Evolutionary conservation across 208 protist genomes (phyloP).

Genomic region (Crithidia expoeki): DNA sequence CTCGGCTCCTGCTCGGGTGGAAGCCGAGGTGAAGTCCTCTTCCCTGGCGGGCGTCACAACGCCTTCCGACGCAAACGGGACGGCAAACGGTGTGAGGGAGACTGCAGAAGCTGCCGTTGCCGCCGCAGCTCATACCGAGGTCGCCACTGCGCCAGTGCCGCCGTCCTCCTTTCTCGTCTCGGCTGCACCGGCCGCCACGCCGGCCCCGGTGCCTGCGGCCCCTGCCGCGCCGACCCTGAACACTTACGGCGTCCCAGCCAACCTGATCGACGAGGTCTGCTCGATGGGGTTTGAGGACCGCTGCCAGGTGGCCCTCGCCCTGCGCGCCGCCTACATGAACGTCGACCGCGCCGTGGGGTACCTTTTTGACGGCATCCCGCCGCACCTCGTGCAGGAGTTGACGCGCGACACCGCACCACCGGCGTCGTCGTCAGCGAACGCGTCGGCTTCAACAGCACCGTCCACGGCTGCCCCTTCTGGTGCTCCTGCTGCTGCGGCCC

Average conservation of each 20-base stretch:
- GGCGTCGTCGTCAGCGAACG: not conserved
- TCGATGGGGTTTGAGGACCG: slow-evolving; percentile 91
- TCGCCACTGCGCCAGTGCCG: slow-evolving; percentile 1
- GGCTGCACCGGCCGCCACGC: slow-evolving; percentile 14
- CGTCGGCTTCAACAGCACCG: slow-evolving; percentile 4
- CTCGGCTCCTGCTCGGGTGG: slow-evolving; percentile 1
- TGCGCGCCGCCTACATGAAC: slow-evolving; percentile 88
- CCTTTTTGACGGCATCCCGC: slow-evolving; percentile 82
- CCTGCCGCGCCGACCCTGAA: slow-evolving; percentile 15
- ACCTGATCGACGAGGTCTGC: slow-evolving; percentile 78
- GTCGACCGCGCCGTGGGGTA: slow-evolving; percentile 88
- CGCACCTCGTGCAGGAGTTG: slow-evolving; percentile 45
- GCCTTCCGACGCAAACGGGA: not conserved
- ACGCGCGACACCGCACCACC: slow-evolving; percentile 12
- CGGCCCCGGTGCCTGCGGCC: not conserved
- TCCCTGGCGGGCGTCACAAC: slow-evolving; percentile 10
- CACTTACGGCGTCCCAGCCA: slow-evolving; percentile 41
- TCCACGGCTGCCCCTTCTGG: slow-evolving; percentile 1
- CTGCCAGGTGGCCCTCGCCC: slow-evolving; percentile 65
- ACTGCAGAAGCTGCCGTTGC: not conserved
- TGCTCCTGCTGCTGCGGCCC: not conserved
- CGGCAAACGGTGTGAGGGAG: not conserved
- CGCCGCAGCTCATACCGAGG: not conserved
- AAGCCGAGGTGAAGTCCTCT: not conserved
- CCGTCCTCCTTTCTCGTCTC: slow-evolving; percentile 13